phyloP scores from a whole-genome alignment of 805 yeast species.

The Candida boleticola region DNA sequence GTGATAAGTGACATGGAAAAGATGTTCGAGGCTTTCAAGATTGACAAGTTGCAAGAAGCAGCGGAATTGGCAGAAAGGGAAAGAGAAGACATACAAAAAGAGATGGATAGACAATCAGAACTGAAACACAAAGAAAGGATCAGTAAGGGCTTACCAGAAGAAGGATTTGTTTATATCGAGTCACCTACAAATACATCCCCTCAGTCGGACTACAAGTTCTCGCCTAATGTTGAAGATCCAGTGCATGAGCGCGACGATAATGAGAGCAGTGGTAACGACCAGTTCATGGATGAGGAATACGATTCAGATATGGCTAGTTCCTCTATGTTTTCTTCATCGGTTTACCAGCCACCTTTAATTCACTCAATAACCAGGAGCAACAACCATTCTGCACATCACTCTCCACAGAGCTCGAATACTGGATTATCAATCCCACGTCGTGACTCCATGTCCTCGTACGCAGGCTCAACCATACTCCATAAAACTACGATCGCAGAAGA shows the following conservation, averaged over 20 bases:
- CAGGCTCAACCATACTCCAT: constrained; percentile 39
- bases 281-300: constrained; percentile 19
- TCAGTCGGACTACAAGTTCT: no score
- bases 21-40: constrained; percentile 59
- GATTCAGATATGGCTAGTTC: constrained; percentile 27
- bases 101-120: constrained; percentile 11
- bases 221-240: neutral
- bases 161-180: constrained; percentile 1
- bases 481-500: constrained; percentile 60
- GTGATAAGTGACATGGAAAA: constrained; percentile 69
- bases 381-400: neutral
- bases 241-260: neutral
- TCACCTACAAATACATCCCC: neutral
- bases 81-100: constrained; percentile 3
- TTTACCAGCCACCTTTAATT: constrained; percentile 31
- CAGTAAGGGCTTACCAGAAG: neutral
- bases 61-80: constrained; percentile 7
- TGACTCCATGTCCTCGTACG: constrained; percentile 26
- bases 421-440: no score
- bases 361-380: constrained; percentile 35
- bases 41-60: constrained; percentile 27
- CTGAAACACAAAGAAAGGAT: constrained; percentile 6
- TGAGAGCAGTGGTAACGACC: constrained; percentile 10
- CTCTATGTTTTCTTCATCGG: constrained; percentile 20
- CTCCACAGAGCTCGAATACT: no score